A percentile compares a stretch with the other conserved stretches of the same genome.
phyloP scores from a whole-genome alignment of 257 asterid genomes.

The Buddleja alternifolia region DNA sequence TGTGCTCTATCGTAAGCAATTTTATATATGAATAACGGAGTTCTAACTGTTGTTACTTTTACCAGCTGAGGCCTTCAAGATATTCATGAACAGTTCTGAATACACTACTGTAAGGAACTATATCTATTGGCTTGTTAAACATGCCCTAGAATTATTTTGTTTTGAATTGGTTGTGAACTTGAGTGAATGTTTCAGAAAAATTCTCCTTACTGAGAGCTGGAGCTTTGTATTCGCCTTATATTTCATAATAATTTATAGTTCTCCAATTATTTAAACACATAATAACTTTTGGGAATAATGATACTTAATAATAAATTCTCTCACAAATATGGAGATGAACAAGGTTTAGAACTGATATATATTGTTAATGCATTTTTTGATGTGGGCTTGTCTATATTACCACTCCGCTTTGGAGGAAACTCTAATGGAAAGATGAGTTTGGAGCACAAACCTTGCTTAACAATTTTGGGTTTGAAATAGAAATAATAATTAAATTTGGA shows the following conservation, averaged over 20 bases:
- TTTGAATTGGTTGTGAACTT: constrained; percentile 13
- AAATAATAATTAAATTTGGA: background rate
- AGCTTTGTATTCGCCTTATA: background rate
- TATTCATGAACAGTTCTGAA: constrained; percentile 68
- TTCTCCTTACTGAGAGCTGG: background rate
- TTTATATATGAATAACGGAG: constrained; percentile 4
- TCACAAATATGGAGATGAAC: background rate
- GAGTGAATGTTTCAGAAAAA: constrained; percentile 7
- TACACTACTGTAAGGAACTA: constrained; percentile 56
- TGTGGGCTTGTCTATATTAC: constrained; percentile 6
- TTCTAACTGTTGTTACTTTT: constrained; percentile 29
- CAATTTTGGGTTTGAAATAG: background rate
- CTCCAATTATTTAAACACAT: constrained; percentile 4
- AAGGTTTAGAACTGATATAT: background rate
- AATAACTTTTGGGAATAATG: background rate
- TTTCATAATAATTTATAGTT: background rate
- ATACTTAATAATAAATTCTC: background rate
- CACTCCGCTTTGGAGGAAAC: background rate
- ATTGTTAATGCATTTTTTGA: background rate
- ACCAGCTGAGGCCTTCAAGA: constrained; percentile 71
- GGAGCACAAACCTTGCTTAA: background rate
- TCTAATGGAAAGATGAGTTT: background rate
- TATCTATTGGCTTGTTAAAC: constrained; percentile 21
- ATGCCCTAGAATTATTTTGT: background rate
- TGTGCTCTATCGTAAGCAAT: background rate